Conservation (phyloP, 371 early-diverging fungal genomes). For the Mucor circinelloides region DNA sequence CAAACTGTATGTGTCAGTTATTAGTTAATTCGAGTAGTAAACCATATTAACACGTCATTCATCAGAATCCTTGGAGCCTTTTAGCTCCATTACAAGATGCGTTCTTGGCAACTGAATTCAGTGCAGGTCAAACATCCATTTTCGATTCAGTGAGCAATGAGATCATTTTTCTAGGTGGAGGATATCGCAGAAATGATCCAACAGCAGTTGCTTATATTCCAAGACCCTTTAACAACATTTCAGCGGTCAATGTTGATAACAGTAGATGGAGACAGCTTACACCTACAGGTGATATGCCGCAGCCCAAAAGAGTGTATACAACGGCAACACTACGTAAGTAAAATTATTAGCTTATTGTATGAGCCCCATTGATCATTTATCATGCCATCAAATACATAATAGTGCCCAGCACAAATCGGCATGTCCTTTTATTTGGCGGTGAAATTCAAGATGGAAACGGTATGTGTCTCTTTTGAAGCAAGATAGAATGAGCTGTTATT, state of each 20-base stretch:
- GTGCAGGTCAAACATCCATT: neutral
- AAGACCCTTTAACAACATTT: neutral
- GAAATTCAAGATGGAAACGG: neutral
- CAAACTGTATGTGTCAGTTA: neutral
- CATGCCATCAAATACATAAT: neutral
- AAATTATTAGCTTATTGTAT: neutral
- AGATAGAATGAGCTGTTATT: no score
- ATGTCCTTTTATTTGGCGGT: conserved; percentile 9
- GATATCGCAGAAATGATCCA: neutral
- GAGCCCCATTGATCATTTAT: neutral
- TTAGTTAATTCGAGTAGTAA: no score
- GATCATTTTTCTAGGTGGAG: conserved; percentile 3
- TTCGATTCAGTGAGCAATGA: neutral
- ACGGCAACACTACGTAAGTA: neutral
- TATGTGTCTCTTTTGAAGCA: neutral
- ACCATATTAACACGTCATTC: neutral
- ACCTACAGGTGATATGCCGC: neutral
- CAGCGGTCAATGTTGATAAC: neutral
- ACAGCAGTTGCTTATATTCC: neutral
- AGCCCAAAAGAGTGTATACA: neutral
- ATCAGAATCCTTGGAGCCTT: neutral
- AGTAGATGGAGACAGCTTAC: neutral
- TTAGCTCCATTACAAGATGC: neutral
- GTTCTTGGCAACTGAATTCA: neutral
- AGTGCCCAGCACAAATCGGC: conserved; percentile 1